phyloP scores from a whole-genome alignment of 306 rosid genomes.

The Alnus glutinosa region DNA sequence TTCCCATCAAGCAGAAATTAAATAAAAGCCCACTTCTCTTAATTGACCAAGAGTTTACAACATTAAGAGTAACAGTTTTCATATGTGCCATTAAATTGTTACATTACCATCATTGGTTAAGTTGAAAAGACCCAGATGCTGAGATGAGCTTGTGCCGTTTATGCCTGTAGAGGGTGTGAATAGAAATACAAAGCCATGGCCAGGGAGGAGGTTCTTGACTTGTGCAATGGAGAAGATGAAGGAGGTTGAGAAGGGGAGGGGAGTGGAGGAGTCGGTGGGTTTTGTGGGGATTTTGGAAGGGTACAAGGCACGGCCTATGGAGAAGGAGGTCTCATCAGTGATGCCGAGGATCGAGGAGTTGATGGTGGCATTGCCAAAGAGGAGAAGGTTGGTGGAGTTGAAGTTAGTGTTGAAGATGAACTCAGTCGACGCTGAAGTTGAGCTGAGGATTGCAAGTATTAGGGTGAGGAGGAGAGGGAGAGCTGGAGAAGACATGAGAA shows the following conservation, averaged over 20 bases:
- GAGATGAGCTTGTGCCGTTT: conserved; percentile 41
- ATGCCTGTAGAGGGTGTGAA: conserved; percentile 40
- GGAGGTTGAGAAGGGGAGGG: conserved; percentile 55
- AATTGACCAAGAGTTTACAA: too few species aligned
- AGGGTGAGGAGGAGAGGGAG: conserved; percentile 16
- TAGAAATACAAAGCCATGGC: conserved; percentile 52
- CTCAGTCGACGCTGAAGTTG: conserved; percentile 41
- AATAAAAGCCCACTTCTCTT: too few species aligned
- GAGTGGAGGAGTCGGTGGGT: conserved; percentile 32
- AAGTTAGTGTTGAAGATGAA: conserved; percentile 62
- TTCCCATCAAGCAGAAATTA: too few species aligned
- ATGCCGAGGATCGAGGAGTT: conserved; percentile 48
- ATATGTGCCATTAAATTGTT: too few species aligned
- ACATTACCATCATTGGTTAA: conserved; percentile 30
- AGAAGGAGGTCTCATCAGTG: conserved; percentile 39
- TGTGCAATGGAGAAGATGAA: conserved; percentile 52
- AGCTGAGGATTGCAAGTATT: conserved; percentile 15
- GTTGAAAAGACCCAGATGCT: conserved; percentile 52
- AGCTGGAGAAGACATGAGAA: conserved; percentile 16
- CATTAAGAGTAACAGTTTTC: too few species aligned
- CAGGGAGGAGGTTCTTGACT: conserved; percentile 29
- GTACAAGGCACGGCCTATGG: conserved; percentile 48
- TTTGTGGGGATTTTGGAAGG: conserved; percentile 47
- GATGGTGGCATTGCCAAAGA: conserved; percentile 45
- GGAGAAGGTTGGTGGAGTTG: conserved; percentile 40